Base-by-base conservation (phyloP, 768 basidiomycete species). In the Daedalea quercina region DNA sequence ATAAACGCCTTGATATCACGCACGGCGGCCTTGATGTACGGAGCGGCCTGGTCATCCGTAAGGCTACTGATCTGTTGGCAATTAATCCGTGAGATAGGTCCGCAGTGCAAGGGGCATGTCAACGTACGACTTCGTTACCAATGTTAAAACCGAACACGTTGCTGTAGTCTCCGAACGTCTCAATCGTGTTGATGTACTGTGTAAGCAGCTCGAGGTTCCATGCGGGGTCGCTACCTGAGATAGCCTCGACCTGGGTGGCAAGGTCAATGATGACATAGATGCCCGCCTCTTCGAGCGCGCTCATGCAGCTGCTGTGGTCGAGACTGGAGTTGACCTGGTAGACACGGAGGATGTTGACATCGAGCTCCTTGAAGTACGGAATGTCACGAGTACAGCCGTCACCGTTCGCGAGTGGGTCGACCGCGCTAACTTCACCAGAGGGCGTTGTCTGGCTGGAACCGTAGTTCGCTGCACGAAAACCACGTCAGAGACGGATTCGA, bases 121-220 rank as follows among this genome's bases (percentile, higher is more conserved):
- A n/a, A 49, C 47, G 8, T 37, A 49, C 47, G 4, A 49, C 47
- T 40, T 49, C 47, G 35, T 49, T 49, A 11, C 47, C 47, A 20
- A 49, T 40, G 19, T 34, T 49, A 28, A 49, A 49, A 11, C 47
- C 47, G n/a, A 49, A 40, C 22, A 49, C 47, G 47, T 49, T 49
- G 9, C 6, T 6, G 22, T 49, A 49, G n/a, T 31, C 12, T 6
- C 47, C 47, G 23, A 49, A 49, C 9, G 20, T 34, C 33, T 49
- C 33, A 23, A 49, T 25, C 17, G 47, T 49, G 33, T 35, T 25
- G 13, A 49, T 22, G 35, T 31, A 49, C 25, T 40, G 17, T 8
- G 47, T 37, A 4, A 49, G 34, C 17, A 49, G 47, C 35, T 40
- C 47, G 31, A 49, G 33, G 24, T 49, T 49, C 47, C 47, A 49